A percentile compares a stretch with the other conserved stretches of the same genome.
phyloP scores from a whole-genome alignment of 345 rosid species.

The Bruguiera parviflora region DNA sequence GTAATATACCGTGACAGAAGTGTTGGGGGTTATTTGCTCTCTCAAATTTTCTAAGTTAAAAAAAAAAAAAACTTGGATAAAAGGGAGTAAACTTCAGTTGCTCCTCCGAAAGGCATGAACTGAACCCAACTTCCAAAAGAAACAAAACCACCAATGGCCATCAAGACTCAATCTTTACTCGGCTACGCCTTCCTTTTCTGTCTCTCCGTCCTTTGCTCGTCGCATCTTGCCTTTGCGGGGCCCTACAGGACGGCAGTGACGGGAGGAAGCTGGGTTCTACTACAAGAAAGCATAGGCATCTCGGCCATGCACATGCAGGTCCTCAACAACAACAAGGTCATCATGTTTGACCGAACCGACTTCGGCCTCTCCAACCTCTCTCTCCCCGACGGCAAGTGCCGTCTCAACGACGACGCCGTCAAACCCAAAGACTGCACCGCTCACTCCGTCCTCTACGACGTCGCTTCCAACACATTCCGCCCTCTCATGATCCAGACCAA shows the following conservation, averaged over 20 bases:
- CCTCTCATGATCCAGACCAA: constrained; percentile 60
- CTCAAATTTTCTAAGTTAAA: too few species aligned
- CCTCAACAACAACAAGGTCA: constrained; percentile 54
- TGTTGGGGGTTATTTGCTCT: too few species aligned
- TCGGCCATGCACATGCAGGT: constrained; percentile 94
- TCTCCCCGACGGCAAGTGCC: constrained; percentile 52
- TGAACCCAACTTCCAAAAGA: background rate
- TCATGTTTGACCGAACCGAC: constrained; percentile 83
- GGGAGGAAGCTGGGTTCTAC: constrained; percentile 43
- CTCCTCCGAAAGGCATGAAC: background rate
- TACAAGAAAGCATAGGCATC: constrained; percentile 59
- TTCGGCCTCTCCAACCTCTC: constrained; percentile 66
- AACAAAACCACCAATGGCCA: constrained; percentile 19
- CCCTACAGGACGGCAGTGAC: constrained; percentile 9
- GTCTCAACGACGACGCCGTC: constrained; percentile 30
- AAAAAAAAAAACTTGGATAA: too few species aligned
- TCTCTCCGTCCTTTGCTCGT: background rate
- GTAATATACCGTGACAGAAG: too few species aligned
- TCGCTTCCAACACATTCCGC: constrained; percentile 51
- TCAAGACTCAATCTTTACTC: constrained; percentile 31
- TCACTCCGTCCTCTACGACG: constrained; percentile 65
- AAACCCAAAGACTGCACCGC: constrained; percentile 59
- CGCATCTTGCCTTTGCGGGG: constrained; percentile 1
- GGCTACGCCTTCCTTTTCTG: constrained; percentile 2
- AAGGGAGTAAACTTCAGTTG: too few species aligned